Conservation (phyloP, 345 rosid species). For the Alliaria petiolata region DNA sequence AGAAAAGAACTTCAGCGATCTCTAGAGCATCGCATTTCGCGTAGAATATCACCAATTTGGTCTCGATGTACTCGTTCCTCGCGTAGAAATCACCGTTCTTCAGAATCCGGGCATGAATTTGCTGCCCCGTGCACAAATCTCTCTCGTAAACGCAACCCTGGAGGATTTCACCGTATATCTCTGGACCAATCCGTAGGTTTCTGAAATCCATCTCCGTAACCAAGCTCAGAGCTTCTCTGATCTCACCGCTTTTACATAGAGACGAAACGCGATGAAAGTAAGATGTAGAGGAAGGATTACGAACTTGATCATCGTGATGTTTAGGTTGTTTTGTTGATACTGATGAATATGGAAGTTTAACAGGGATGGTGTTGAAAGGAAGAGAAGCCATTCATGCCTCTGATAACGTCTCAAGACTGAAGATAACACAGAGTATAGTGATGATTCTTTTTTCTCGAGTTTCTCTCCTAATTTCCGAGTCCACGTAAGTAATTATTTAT, state of each 20-base stretch:
- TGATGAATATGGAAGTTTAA: slow-evolving; percentile 18
- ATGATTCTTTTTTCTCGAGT: background rate
- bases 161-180: slow-evolving; percentile 62
- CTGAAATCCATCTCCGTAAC: slow-evolving; percentile 50
- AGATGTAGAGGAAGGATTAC: slow-evolving; percentile 13
- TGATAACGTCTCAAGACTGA: slow-evolving; percentile 7
- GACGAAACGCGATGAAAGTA: slow-evolving; percentile 47
- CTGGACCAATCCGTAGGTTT: slow-evolving; percentile 44
- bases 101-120: slow-evolving; percentile 68
- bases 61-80: slow-evolving; percentile 54
- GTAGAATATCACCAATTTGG: slow-evolving; percentile 64
- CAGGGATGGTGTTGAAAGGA: slow-evolving; percentile 28
- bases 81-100: slow-evolving; percentile 58
- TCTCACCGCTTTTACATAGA: slow-evolving; percentile 53
- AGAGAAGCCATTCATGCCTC: slow-evolving; percentile 41
- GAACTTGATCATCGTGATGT: slow-evolving; percentile 15
- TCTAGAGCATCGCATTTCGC: slow-evolving; percentile 57
- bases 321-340: slow-evolving; percentile 4
- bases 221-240: slow-evolving; percentile 51
- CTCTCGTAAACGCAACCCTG: slow-evolving; percentile 69
- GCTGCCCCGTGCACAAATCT: slow-evolving; percentile 52
- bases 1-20: slow-evolving; percentile 41
- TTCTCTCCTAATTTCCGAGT: background rate
- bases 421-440: slow-evolving; percentile 23
- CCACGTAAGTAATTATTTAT: background rate